phyloP scores from a whole-genome alignment of 2,329 filamentous ascomycete genomes.

The Fusarium xylarioides region DNA sequence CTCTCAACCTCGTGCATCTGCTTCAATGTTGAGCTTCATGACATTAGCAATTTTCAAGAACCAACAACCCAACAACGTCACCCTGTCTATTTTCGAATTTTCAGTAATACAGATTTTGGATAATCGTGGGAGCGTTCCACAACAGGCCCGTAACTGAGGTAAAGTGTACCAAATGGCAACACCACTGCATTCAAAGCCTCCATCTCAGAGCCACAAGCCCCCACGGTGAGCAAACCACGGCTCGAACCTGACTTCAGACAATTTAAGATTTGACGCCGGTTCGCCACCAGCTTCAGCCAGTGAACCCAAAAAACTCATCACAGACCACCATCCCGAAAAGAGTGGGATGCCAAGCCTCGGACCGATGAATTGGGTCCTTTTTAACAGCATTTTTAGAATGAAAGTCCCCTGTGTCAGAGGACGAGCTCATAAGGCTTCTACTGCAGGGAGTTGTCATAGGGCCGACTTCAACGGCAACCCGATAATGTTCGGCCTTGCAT shows the following conservation, averaged over 20 bases:
- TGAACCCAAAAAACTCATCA: slow-evolving; percentile 14
- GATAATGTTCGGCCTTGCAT: slow-evolving; percentile 6
- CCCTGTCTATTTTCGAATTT: slow-evolving; percentile 16
- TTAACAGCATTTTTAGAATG: slow-evolving; percentile 4
- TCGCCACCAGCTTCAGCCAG: slow-evolving; percentile 30
- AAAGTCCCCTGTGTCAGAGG: slow-evolving; percentile 5
- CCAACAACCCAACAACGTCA: slow-evolving; percentile 6
- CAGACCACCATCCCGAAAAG: slow-evolving; percentile 1
- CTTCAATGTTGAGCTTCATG: not conserved
- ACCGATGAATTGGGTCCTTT: slow-evolving; percentile 22
- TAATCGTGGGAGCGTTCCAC: slow-evolving; percentile 11
- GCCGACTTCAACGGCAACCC: not conserved
- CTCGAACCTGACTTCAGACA: slow-evolving; percentile 7
- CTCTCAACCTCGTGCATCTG: not conserved
- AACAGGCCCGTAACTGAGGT: slow-evolving; percentile 4
- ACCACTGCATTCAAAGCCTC: slow-evolving; percentile 13
- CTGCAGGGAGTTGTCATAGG: slow-evolving; percentile 3
- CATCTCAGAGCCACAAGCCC: slow-evolving; percentile 19
- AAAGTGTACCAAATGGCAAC: slow-evolving; percentile 23
- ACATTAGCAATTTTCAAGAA: not conserved
- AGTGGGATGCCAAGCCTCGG: slow-evolving; percentile 34
- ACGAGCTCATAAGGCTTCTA: not conserved
- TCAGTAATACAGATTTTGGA: not conserved
- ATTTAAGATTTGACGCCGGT: slow-evolving; percentile 38
- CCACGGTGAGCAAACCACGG: slow-evolving; percentile 20